Conservation (phyloP, 495 filamentous ascomycete genomes). For the Sordaria brevicollis region DNA sequence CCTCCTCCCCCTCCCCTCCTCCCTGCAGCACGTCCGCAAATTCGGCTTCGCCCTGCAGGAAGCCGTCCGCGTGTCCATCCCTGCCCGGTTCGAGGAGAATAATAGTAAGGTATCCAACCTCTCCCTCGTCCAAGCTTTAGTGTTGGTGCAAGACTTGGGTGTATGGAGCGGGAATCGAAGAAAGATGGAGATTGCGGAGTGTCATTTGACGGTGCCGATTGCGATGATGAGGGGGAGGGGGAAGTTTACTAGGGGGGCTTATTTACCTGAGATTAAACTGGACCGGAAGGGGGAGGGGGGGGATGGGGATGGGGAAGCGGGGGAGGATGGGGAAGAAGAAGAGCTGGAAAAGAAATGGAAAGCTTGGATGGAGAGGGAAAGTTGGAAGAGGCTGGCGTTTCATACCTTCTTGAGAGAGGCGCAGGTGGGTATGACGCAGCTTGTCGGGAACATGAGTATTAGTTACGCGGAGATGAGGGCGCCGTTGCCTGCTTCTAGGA, state of each 20-base stretch:
- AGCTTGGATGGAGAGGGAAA: constrained; percentile 45
- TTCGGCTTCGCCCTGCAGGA: constrained; percentile 55
- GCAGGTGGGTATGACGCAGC: constrained; percentile 47
- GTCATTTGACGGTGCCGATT: constrained; percentile 28
- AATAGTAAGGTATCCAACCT: constrained; percentile 46
- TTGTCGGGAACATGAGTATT: constrained; percentile 42
- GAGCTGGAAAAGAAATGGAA: constrained; percentile 48
- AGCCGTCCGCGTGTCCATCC: constrained; percentile 33
- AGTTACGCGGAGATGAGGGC: constrained; percentile 55
- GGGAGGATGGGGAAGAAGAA: constrained; percentile 28
- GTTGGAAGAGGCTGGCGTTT: constrained; percentile 47
- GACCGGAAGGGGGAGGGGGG: not conserved
- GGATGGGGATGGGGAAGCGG: constrained; percentile 14
- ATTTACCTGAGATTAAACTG: not conserved
- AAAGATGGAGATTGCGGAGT: constrained; percentile 61
- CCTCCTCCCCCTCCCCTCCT: constrained; percentile 40
- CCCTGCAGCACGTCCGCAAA: too few relatives aligned
- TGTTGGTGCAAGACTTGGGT: constrained; percentile 46
- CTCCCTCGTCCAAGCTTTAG: constrained; percentile 43
- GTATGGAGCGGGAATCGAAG: constrained; percentile 58
- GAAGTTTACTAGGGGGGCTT: not conserved
- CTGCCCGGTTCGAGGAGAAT: constrained; percentile 41
- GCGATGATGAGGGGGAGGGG: not conserved
- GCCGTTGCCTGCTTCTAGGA: constrained; percentile 42
- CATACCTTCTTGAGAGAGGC: constrained; percentile 48